A percentile compares a stretch with the other conserved stretches of the same genome.
phyloP scores from a whole-genome alignment of 208 protist genomes.

The Porcisia hertigi region DNA sequence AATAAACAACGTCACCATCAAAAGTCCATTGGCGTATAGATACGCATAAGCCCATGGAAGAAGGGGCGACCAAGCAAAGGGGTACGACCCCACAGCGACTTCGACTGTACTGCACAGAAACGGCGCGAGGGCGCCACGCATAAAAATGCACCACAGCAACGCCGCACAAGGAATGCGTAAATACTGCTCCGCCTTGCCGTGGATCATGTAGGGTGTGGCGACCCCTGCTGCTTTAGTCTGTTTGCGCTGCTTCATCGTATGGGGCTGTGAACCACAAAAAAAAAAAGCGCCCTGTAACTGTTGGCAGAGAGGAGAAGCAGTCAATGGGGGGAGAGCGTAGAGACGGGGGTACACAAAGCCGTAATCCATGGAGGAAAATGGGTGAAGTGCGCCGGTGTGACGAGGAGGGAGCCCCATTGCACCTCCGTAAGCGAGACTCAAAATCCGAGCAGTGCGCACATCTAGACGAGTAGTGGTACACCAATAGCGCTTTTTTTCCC shows the following conservation, averaged over 20 bases:
- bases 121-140: constrained; percentile 8
- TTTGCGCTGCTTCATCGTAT: not conserved
- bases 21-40: constrained; percentile 23
- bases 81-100: not conserved
- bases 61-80: not conserved
- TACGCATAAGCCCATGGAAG: constrained; percentile 18
- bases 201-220: constrained; percentile 20
- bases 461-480: not conserved
- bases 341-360: not conserved
- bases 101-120: constrained; percentile 7
- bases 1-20: constrained; percentile 27
- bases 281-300: not conserved
- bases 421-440: not conserved
- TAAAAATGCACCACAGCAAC: constrained; percentile 25
- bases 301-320: not conserved
- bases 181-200: constrained; percentile 17
- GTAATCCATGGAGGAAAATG: not conserved
- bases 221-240: not conserved
- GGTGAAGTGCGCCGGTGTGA: not conserved
- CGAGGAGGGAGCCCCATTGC: not conserved
- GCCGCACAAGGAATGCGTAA: constrained; percentile 24
- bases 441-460: not conserved
- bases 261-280: not conserved
- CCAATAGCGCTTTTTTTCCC: not conserved
- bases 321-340: no score